Evolutionary conservation across 495 filamentous ascomycete species (phyloP).

Genomic region (Xylaria venustula): DNA sequence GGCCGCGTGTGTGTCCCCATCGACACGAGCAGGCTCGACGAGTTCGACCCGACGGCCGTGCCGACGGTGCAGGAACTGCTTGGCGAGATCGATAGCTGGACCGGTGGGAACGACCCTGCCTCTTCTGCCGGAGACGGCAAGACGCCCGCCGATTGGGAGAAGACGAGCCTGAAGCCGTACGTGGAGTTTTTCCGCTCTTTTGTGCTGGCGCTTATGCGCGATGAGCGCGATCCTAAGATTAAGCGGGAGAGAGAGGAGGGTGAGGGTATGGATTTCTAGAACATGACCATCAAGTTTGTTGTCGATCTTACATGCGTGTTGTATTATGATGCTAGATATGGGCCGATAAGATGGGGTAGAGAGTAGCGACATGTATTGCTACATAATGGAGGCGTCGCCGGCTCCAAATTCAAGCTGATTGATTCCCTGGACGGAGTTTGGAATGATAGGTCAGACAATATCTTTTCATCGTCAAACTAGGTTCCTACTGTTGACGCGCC

Average conservation of each 20-base stretch:
- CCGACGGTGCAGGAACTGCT: constrained; percentile 82
- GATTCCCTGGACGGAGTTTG: constrained; percentile 2
- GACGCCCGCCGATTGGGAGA: constrained; percentile 81
- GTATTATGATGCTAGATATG: not conserved
- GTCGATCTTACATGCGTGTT: too few species aligned
- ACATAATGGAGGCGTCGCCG: not conserved
- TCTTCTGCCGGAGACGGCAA: constrained; percentile 27
- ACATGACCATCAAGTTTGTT: too few species aligned
- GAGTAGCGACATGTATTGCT: not conserved
- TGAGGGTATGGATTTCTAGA: constrained; percentile 59
- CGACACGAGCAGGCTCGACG: constrained; percentile 63
- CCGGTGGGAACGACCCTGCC: constrained; percentile 17
- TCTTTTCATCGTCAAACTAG: not conserved
- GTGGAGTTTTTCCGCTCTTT: constrained; percentile 85
- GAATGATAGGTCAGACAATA: not conserved
- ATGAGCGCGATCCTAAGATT: constrained; percentile 72
- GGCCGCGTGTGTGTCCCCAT: constrained; percentile 95
- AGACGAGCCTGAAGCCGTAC: constrained; percentile 91
- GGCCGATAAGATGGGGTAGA: not conserved
- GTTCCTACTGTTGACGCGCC: not conserved
- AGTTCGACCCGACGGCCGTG: constrained; percentile 83
- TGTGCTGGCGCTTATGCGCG: constrained; percentile 73
- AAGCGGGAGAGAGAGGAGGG: constrained; percentile 62
- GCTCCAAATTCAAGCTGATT: not conserved
- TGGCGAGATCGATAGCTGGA: constrained; percentile 76